A percentile compares a stretch with the other conserved stretches of the same genome.
These are phyloP conservation scores for Fusarium sp. DNA, from an alignment of 2,329 filamentous ascomycete genomes.

Conservation along the genomic window DNA sequence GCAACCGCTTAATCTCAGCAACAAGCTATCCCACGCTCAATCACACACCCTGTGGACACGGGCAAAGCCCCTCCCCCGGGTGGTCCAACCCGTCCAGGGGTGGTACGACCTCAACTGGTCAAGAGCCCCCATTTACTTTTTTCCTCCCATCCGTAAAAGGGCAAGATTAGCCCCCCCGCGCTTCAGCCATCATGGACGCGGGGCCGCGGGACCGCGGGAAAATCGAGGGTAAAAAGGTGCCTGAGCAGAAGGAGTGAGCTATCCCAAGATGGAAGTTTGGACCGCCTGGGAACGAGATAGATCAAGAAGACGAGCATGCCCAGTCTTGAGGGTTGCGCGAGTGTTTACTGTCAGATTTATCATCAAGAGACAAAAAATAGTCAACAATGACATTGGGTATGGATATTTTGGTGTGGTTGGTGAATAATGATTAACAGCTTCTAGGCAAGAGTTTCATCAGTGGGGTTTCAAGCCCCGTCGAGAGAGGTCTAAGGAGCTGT, in stretches of 20 bases:
- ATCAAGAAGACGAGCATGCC: constrained; percentile 8
- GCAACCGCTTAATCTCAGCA: background rate
- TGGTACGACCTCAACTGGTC: background rate
- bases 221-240: background rate
- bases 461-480: constrained; percentile 34
- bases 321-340: background rate
- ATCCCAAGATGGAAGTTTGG: constrained; percentile 21
- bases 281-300: constrained; percentile 14
- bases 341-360: background rate
- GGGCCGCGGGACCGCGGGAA: background rate
- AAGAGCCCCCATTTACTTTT: background rate
- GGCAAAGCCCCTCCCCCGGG: background rate
- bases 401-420: background rate
- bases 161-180: background rate
- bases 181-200: background rate
- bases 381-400: constrained; percentile 40
- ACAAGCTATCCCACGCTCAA: background rate
- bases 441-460: constrained; percentile 42
- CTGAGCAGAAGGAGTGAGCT: background rate
- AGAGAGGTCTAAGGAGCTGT: constrained; percentile 37
- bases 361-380: background rate
- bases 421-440: background rate
- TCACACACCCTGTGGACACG: background rate
- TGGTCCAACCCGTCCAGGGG: background rate
- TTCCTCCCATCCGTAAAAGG: background rate